These are phyloP conservation scores for Mycena filopes DNA, from an alignment of 768 basidiomycete genomes.

Conservation along the genomic window DNA sequence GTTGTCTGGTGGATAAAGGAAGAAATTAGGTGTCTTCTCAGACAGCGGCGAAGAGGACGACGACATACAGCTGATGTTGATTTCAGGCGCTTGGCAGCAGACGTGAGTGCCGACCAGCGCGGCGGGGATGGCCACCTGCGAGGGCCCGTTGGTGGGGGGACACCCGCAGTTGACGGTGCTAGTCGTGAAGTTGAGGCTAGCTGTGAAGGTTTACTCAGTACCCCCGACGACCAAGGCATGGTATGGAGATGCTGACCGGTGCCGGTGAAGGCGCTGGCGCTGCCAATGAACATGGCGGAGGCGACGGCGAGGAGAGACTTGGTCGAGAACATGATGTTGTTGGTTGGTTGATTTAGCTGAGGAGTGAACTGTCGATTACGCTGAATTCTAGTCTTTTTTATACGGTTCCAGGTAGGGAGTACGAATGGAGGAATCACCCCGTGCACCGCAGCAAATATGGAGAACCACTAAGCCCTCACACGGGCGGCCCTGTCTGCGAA, in stretches of 20 bases:
- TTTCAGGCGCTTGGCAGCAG: constrained; percentile 14
- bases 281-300: constrained; percentile 1
- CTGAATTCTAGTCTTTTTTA: neutral
- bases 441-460: too few relatives aligned
- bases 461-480: too few relatives aligned
- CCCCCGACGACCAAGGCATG: neutral
- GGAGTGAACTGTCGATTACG: neutral
- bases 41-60: too few relatives aligned
- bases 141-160: constrained; percentile 12
- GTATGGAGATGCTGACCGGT: neutral
- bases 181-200: constrained; percentile 9
- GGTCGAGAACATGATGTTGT: constrained; percentile 5
- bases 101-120: neutral
- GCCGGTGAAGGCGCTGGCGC: constrained; percentile 13
- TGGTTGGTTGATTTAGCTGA: neutral
- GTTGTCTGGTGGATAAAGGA: neutral
- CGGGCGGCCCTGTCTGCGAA: too few relatives aligned
- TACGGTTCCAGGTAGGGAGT: neutral
- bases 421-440: neutral
- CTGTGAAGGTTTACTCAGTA: neutral
- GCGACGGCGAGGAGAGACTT: constrained; percentile 11
- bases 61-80: constrained; percentile 4
- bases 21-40: too few relatives aligned
- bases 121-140: constrained; percentile 8
- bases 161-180: constrained; percentile 6